phyloP scores from a whole-genome alignment of 1,139 yeast genomes.

The Scheffersomyces cryptocercus region DNA sequence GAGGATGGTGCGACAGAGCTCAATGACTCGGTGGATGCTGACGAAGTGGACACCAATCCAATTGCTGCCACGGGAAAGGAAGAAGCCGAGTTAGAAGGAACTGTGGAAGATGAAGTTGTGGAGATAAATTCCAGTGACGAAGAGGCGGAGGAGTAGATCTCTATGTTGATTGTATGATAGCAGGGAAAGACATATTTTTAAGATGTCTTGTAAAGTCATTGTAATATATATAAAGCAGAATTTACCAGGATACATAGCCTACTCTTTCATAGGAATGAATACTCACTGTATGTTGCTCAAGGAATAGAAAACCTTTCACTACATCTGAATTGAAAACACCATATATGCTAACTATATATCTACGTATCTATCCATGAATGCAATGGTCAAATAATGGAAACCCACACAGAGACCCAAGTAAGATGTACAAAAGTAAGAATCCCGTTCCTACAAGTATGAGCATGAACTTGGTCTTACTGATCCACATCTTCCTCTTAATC shows the following conservation, averaged over 20 bases:
- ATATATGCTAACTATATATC: conserved; percentile 1
- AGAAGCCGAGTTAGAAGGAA: conserved; percentile 25
- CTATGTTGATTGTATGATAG: conserved; percentile 3
- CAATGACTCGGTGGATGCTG: conserved; percentile 15
- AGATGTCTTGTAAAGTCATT: background rate
- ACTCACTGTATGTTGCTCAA: no score
- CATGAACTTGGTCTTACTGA: conserved; percentile 51
- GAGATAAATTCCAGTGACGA: conserved; percentile 14
- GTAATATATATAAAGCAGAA: background rate
- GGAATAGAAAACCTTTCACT: no score
- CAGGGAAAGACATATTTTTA: no score
- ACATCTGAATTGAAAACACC: background rate
- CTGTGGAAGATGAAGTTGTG: conserved; percentile 10
- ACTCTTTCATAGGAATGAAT: background rate
- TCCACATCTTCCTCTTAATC: conserved; percentile 69
- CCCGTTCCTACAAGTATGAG: conserved; percentile 24
- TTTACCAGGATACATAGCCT: background rate
- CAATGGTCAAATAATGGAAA: conserved; percentile 43
- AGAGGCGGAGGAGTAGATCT: conserved; percentile 9
- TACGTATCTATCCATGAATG: conserved; percentile 8
- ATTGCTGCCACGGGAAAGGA: conserved; percentile 22
- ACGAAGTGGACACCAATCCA: conserved; percentile 18
- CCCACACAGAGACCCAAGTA: conserved; percentile 54
- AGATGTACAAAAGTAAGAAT: conserved; percentile 35
- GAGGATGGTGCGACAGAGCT: conserved; percentile 18